phyloP scores from a whole-genome alignment of 176 grass and related monocot genomes.

The bread wheat (Triticum aestivum) region IWGSC_CS_RefSeq_v2.1 NC_057813.1:60060841-60061340 shows the following conservation, averaged over 20 bases:
- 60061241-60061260: constrained; percentile 69
- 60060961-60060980: not conserved
- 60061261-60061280: constrained; percentile 90
- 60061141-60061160: constrained; percentile 46
- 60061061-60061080: constrained; percentile 86
- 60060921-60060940: constrained; percentile 39
- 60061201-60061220: constrained; percentile 79
- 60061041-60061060: constrained; percentile 65
- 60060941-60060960: constrained; percentile 23
- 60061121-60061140: constrained; percentile 40
- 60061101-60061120: not conserved
- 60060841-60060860: too few relatives aligned
- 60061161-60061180: constrained; percentile 75
- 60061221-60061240: constrained; percentile 4
- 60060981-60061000: constrained; percentile 63
- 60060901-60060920: not conserved
- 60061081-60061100: constrained; percentile 49
- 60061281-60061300: constrained; percentile 42
- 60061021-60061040: constrained; percentile 74
- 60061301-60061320: constrained; percentile 61
- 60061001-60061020: constrained; percentile 60
- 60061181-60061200: constrained; percentile 77
- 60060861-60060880: too few relatives aligned
- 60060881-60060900: too few relatives aligned
- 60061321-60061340: not conserved